Base-by-base conservation (phyloP, 2,329 filamentous ascomycete genomes). In the Seiridium unicorne region DNA sequence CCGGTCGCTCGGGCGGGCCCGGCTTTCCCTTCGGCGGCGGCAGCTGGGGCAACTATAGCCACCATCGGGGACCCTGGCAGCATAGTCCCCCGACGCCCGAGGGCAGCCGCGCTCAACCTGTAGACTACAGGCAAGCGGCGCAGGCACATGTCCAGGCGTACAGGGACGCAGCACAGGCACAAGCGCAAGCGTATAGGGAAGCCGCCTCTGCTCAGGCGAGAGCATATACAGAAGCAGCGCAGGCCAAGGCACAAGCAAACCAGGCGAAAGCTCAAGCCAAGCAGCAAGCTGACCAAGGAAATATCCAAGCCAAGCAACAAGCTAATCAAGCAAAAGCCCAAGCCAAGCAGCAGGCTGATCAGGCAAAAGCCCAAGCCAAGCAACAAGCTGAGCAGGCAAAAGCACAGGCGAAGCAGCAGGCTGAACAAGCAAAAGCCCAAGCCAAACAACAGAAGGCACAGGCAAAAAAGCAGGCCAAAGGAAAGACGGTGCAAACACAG, bases 1-100 rank as follows among this genome's bases (percentile, higher is more conserved):
- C 59, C 10, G 58, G 58, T 9, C 40, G 59, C 8, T 53, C 59
- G 8, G 59, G 46, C 7, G 55, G 54, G n/a, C 59, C 59, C 42
- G 59, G 59, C 1, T 57, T 57, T 32, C 34, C 55, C 6, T 11
- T 55, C n/a, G 48, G 59, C n/a, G 38, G 47, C 13, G 59, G 34
- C 46, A 18, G 44, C 31, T 34, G 59, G 6, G 54, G 54, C 4
- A 8, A 10, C 36, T 32, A 55, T 26, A 36, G 18, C 53, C 53
- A 31, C 7, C n/a, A 35, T 42, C 31, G 7, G 26, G 44, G 42
- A 32, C 38, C 13, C 36, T 40, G 34, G 5, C 58, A 18, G 31
- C 46, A 36, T 34, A n/a, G 3, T 26, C 55, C 9, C 40, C 44
- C n/a, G 13, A 48, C 36, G n/a, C 42, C 55, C 55, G n/a, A 57